phyloP scores from a whole-genome alignment of 768 basidiomycete species.

The Lepiota venenata region DNA sequence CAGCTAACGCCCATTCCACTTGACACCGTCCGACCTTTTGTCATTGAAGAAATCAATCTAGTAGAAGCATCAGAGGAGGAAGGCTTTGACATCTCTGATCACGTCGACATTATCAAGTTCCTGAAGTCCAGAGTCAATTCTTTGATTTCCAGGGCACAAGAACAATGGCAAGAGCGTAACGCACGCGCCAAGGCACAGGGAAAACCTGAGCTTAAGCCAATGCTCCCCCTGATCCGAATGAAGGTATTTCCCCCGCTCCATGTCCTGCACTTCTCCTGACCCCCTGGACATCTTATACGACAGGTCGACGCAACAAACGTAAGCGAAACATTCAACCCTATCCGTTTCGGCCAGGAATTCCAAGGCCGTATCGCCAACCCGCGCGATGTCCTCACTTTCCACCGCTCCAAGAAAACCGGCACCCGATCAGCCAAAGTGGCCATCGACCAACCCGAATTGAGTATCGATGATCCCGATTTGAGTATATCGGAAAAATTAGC shows the following conservation, averaged over 20 bases:
- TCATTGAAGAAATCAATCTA: constrained; percentile 78
- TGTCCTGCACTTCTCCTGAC: background rate
- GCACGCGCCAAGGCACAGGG: constrained; percentile 55
- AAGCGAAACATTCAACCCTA: constrained; percentile 90
- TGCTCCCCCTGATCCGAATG: constrained; percentile 86
- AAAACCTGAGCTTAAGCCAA: constrained; percentile 56
- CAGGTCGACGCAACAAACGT: constrained; percentile 91
- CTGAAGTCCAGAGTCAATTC: constrained; percentile 76
- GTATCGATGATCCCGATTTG: constrained; percentile 74
- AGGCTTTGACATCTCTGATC: constrained; percentile 72
- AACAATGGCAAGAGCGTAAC: constrained; percentile 76
- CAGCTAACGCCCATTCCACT: constrained; percentile 82
- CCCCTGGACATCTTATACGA: background rate
- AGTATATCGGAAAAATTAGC: constrained; percentile 69
- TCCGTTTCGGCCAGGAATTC: constrained; percentile 96
- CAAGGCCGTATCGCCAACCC: constrained; percentile 91
- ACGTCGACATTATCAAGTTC: constrained; percentile 79
- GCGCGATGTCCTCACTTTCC: constrained; percentile 88
- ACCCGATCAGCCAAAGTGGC: constrained; percentile 52
- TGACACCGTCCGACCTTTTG: constrained; percentile 92
- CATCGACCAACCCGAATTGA: constrained; percentile 75
- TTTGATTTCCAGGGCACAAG: constrained; percentile 76
- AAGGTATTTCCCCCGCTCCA: constrained; percentile 44
- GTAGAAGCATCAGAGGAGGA: constrained; percentile 77
- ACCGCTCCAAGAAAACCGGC: constrained; percentile 67